These are phyloP conservation scores for Hirschioporus abietinus DNA, from an alignment of 768 basidiomycete species.

Conservation along the genomic window DNA sequence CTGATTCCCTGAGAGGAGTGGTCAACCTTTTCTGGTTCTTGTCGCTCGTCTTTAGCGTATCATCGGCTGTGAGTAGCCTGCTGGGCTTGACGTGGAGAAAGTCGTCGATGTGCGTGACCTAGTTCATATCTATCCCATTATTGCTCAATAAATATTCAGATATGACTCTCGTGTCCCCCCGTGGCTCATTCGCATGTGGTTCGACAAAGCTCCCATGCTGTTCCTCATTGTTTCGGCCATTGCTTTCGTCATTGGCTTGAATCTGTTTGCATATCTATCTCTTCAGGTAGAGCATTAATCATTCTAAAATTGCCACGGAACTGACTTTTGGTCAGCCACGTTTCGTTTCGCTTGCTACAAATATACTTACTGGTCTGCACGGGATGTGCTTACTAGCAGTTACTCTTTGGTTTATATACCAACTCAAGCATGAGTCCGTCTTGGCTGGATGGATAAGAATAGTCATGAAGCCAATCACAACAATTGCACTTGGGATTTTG, in stretches of 20 bases:
- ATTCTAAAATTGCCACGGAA: background rate
- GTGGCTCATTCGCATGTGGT: background rate
- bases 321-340: background rate
- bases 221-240: background rate
- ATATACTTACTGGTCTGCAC: background rate
- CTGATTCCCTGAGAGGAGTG: background rate
- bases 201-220: background rate
- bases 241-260: background rate
- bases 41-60: background rate
- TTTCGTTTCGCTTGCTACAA: background rate
- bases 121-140: background rate
- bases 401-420: background rate
- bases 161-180: background rate
- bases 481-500: no score
- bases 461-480: no score
- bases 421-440: background rate
- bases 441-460: background rate
- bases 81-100: background rate
- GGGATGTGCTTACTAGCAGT: background rate
- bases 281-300: background rate
- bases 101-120: background rate
- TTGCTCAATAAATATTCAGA: background rate
- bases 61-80: background rate
- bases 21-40: background rate
- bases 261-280: background rate